Evolutionary conservation across 2,329 filamentous ascomycete species (phyloP), one percentile per base, ranked within the genome.

Genomic region (Alternaria brassicicola): DNA sequence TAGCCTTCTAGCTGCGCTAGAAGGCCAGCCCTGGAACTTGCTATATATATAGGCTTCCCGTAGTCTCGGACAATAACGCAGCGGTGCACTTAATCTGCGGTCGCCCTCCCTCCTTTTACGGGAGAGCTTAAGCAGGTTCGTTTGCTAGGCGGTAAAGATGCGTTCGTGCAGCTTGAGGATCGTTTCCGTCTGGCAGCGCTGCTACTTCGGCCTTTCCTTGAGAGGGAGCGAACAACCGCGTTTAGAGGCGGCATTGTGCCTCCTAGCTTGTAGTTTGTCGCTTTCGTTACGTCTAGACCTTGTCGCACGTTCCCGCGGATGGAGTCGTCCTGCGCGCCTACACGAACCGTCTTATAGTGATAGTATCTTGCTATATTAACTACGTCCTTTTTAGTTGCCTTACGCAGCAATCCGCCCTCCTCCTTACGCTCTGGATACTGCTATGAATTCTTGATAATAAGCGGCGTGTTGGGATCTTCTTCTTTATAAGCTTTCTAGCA

Each of bases 331-430:
- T 52, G 30, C 13, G 4, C n/a, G 23, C 50, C 39, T 51, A 52
- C 38, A 52, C 64, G 63, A 49, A 82, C 78, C 30, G 74, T 82
- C 62, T 80, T 71, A 61, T 81, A 73, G 62, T 80, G 60, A 69
- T 80, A 82, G 57, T 82, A 77, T 54, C 76, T 69, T 33, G 78
- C 76, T 17, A 82, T 68, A 46, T 82, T 78, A 1, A 74, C 52
- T 5, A 80, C 76, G 0, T 61, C 68, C 62, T 76, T 75, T 4
- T 66, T 38, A 9, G 73, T 80, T 33, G 74, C 78, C 55, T 80
- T 69, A 13, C 13, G 35, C 26, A 48, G 52, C 35, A 52, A 8
- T n/a, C 45, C 21, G 15, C 39, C 38, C 19, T 52, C 48, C 19
- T 48, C 46, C 4, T 36, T 13, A 21, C 46, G 46, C 31, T 48